Percentiles rank a stretch among this genome's conserved stretches.
Conservation (phyloP, 805 yeast genomes). For the Candida multigemmis region DNA sequence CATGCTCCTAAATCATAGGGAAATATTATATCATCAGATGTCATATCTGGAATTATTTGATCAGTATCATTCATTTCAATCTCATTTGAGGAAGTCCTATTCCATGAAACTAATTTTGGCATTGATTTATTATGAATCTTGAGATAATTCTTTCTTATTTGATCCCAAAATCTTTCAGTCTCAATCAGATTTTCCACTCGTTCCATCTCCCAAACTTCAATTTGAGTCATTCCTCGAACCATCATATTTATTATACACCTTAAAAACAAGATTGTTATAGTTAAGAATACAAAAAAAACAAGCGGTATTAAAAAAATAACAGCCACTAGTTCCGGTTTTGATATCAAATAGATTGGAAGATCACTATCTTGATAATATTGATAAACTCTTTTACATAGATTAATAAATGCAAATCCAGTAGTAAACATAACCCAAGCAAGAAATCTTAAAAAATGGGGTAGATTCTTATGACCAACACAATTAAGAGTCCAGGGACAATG, state of each 20-base stretch:
- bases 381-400: conserved; percentile 30
- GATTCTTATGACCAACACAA: conserved; percentile 75
- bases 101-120: conserved; percentile 43
- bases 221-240: conserved; percentile 71
- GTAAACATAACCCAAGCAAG: conserved; percentile 54
- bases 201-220: conserved; percentile 89
- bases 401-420: conserved; percentile 36
- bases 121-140: conserved; percentile 29
- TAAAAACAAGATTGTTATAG: conserved; percentile 49
- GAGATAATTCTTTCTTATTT: conserved; percentile 35
- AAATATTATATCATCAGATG: conserved; percentile 62
- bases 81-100: conserved; percentile 7
- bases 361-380: conserved; percentile 39
- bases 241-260: conserved; percentile 52
- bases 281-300: conserved; percentile 48
- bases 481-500: conserved; percentile 91
- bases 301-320: conserved; percentile 48
- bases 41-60: conserved; percentile 19
- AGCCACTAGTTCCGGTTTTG: conserved; percentile 43
- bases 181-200: conserved; percentile 61
- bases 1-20: conserved; percentile 73
- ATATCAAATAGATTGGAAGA: conserved; percentile 48
- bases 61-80: conserved; percentile 3
- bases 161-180: conserved; percentile 44
- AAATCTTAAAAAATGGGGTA: conserved; percentile 76